phyloP scores from a whole-genome alignment of 306 rosid genomes.

The Quercus robur region DNA sequence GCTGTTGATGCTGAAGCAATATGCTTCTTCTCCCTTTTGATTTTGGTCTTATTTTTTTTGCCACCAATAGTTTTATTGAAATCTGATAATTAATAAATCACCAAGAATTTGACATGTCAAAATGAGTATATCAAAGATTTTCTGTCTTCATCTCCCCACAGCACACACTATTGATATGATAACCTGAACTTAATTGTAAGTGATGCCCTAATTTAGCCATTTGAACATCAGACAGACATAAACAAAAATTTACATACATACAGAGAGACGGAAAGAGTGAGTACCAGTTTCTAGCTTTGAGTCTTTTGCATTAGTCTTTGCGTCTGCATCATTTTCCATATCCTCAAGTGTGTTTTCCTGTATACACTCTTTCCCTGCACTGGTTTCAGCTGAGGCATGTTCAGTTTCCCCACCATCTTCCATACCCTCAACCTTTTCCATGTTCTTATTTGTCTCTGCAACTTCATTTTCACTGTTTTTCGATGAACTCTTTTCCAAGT shows the following conservation, averaged over 20 bases:
- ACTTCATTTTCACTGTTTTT: conserved; percentile 12
- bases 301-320: conserved; percentile 6
- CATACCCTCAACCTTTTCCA: conserved; percentile 16
- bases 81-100: conserved; percentile 29
- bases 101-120: background rate
- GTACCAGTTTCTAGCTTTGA: conserved; percentile 28
- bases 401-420: conserved; percentile 8
- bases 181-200: background rate
- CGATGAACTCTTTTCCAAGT: conserved; percentile 14
- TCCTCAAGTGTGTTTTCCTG: background rate
- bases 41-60: conserved; percentile 28
- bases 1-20: conserved; percentile 96
- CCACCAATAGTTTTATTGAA: conserved; percentile 14
- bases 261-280: background rate
- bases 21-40: conserved; percentile 41
- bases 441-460: background rate
- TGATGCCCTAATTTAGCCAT: background rate
- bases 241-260: background rate
- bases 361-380: background rate
- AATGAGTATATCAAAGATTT: background rate
- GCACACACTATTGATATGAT: background rate
- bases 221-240: background rate
- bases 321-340: background rate
- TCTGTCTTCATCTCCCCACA: no score
- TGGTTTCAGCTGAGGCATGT: background rate